Evolutionary conservation across 177 flowering plant species (phyloP), one percentile per base, ranked within the genome.

Genomic region (Telopea speciosissima): DNA sequence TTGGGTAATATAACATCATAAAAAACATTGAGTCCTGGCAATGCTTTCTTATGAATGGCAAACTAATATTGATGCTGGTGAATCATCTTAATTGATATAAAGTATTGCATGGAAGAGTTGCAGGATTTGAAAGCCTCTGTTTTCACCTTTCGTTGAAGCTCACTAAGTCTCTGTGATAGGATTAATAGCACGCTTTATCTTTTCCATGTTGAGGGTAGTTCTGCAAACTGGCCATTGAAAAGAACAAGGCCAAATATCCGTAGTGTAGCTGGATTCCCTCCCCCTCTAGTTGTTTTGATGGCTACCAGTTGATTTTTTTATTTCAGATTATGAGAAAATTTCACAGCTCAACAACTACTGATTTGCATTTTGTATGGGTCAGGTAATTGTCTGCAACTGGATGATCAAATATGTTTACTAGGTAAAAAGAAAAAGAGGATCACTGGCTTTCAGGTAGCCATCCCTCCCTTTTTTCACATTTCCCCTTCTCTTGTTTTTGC

Each of bases 401-500:
- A 75, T 59, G 74, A 77, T 72, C 81, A 85, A 68, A 73, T 88
- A 62, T 77, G 74, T 75, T 72, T 89, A 70, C 80, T 75, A 63
- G 84, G 90, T 26, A 93, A 89, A 75, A 92, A 87, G 89, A 92
- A 84, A 65, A 89, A 82, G 75, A 82, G 85, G 79, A 87, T 93
- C 74, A 89, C 88, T 69, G 92, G 98, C 58, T 87, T 93, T 84
- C 87, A 90, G 96, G 97, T 89, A 71, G 66, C 66, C 54, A 17
- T 26, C 8, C 10, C 23, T 36, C 40, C 3, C 56, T 45, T 25
- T 17, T 25, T 22, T 52, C 24, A 24, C 49, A 3, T 24, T 24
- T 49, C 14, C 36, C 45, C 56, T 58, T 11, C 45, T 58, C 60
- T 3, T 49, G 1, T 26, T 28, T 66, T 40, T 5, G 19, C 44